phyloP scores from a whole-genome alignment of 2,329 filamentous ascomycete species.

The Aspergillus hiratsukae region DNA sequence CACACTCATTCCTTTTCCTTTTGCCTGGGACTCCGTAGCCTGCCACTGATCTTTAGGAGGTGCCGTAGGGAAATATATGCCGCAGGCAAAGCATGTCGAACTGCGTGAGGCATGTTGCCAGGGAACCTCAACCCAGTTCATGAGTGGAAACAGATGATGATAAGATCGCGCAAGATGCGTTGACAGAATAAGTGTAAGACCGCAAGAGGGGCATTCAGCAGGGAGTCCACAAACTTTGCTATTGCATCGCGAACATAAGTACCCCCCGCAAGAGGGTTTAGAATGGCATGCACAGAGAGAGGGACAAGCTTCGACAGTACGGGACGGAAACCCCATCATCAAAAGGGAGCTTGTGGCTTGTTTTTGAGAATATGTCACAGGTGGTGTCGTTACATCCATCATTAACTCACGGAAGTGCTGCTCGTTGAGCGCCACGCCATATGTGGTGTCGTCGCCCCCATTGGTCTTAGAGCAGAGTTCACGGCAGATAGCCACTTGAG shows the following conservation, averaged over 20 bases:
- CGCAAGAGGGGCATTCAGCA: slow-evolving; percentile 84
- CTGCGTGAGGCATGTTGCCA: slow-evolving; percentile 67
- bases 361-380: slow-evolving; percentile 64
- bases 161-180: slow-evolving; percentile 92
- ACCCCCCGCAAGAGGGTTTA: slow-evolving; percentile 74
- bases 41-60: slow-evolving; percentile 37
- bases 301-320: slow-evolving; percentile 66
- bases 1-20: slow-evolving; percentile 74
- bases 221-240: slow-evolving; percentile 87
- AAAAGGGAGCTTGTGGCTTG: slow-evolving; percentile 57
- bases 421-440: slow-evolving; percentile 82
- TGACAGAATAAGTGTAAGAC: slow-evolving; percentile 86
- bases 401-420: slow-evolving; percentile 85
- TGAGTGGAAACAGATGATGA: slow-evolving; percentile 84
- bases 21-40: slow-evolving; percentile 38
- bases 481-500: slow-evolving; percentile 85
- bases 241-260: slow-evolving; percentile 82
- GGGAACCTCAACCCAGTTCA: slow-evolving; percentile 84
- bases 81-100: slow-evolving; percentile 72
- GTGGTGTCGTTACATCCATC: slow-evolving; percentile 82
- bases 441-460: slow-evolving; percentile 64
- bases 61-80: slow-evolving; percentile 62
- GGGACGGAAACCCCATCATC: slow-evolving; percentile 97
- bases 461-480: slow-evolving; percentile 89
- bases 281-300: slow-evolving; percentile 91